A percentile compares a stretch with the other conserved stretches of the same genome.
Evolutionary conservation across 768 basidiomycete genomes (phyloP).

Genomic region (Auricularia sp.): DNA sequence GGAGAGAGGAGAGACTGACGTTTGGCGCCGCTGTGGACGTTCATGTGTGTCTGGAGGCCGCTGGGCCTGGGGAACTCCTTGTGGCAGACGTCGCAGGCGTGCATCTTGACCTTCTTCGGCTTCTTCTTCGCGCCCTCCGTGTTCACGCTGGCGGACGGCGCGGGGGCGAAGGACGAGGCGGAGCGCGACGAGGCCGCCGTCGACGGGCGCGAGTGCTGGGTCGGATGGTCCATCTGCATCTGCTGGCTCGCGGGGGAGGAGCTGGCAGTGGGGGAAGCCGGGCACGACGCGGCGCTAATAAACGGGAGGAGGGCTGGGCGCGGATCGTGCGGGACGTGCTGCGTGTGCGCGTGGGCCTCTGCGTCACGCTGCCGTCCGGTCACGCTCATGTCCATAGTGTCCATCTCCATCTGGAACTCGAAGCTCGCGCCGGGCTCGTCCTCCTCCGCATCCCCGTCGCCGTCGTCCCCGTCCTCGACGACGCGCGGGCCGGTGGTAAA

Average conservation of each 20-base stretch:
- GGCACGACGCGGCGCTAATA: neutral
- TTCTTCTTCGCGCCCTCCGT: slow-evolving; percentile 16
- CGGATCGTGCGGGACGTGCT: neutral
- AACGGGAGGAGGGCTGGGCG: neutral
- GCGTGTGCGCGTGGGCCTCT: neutral
- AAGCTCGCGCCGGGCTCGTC: too few relatives aligned
- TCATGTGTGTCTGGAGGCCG: slow-evolving; percentile 48
- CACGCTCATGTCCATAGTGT: too few relatives aligned
- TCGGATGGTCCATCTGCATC: too few relatives aligned
- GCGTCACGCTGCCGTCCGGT: neutral
- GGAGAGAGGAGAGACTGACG: slow-evolving; percentile 26
- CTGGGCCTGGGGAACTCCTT: slow-evolving; percentile 50
- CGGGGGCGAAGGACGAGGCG: neutral
- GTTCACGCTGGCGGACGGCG: neutral
- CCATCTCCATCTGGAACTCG: too few relatives aligned
- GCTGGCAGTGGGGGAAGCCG: neutral
- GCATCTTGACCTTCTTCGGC: slow-evolving; percentile 43
- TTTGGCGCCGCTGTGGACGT: slow-evolving; percentile 41
- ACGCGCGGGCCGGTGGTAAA: neutral
- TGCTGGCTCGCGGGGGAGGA: neutral
- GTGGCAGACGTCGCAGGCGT: slow-evolving; percentile 37
- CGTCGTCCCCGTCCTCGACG: neutral
- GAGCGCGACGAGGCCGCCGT: neutral
- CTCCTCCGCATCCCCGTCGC: neutral
- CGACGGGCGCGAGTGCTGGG: neutral